Evolutionary conservation across 2,329 filamentous ascomycete species (phyloP).

Genomic region (Fusarium vanettenii): DNA sequence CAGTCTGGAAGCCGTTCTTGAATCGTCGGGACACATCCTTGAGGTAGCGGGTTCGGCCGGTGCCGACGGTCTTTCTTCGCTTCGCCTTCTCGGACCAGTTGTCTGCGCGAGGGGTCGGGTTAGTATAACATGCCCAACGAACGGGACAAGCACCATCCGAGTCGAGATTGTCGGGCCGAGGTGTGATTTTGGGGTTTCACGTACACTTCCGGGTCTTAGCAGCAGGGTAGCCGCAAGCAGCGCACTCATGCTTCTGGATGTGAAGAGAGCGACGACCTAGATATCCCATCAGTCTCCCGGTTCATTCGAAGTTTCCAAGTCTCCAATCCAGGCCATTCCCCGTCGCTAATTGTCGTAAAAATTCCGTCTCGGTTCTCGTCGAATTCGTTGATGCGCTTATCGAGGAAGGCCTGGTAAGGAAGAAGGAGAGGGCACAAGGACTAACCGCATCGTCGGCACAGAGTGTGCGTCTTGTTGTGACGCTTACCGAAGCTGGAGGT

Average conservation of each 20-base stretch:
- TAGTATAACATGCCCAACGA: slow-evolving; percentile 22
- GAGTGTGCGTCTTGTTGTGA: slow-evolving; percentile 98
- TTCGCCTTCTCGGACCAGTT: slow-evolving; percentile 99
- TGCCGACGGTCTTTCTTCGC: slow-evolving; percentile 99
- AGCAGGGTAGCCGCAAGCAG: slow-evolving; percentile 94
- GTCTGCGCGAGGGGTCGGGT: slow-evolving; percentile 66
- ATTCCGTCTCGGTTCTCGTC: slow-evolving; percentile 19
- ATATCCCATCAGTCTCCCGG: slow-evolving; percentile 41
- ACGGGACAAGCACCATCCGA: background rate
- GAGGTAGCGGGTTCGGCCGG: slow-evolving; percentile 95
- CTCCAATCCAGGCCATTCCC: slow-evolving; percentile 21
- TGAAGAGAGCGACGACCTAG: slow-evolving; percentile 95
- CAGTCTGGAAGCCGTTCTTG: slow-evolving; percentile 97
- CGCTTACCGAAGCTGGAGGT: slow-evolving; percentile 70
- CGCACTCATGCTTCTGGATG: slow-evolving; percentile 99
- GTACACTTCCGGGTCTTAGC: slow-evolving; percentile 99
- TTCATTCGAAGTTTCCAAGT: slow-evolving; percentile 4
- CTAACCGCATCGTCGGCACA: slow-evolving; percentile 98
- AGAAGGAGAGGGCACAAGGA: slow-evolving; percentile 48
- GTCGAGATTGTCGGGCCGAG: slow-evolving; percentile 23
- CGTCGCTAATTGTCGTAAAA: slow-evolving; percentile 23
- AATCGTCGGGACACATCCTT: slow-evolving; percentile 93
- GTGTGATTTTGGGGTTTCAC: slow-evolving; percentile 54
- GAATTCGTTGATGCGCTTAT: slow-evolving; percentile 20
- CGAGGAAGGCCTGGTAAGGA: slow-evolving; percentile 28